phyloP scores from a whole-genome alignment of 2,329 filamentous ascomycete species.

The Fusarium dlaminii region DNA sequence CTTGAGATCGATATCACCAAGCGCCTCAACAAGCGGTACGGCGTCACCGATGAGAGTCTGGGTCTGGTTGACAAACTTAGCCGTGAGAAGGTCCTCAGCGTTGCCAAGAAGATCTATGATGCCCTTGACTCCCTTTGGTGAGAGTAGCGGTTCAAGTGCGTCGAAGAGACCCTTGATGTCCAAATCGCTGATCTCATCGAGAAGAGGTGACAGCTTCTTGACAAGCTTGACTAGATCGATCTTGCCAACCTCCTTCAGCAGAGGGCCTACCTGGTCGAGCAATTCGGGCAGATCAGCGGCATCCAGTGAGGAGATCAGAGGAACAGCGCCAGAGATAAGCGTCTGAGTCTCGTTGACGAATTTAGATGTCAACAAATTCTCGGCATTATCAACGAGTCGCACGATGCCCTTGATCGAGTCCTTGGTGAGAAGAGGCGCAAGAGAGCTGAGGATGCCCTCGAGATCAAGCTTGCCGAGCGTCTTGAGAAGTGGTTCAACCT shows the following conservation, averaged over 20 bases:
- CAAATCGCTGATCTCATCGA: conserved; percentile 44
- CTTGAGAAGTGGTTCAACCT: conserved; percentile 49
- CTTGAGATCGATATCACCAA: conserved; percentile 49
- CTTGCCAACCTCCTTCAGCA: conserved; percentile 45
- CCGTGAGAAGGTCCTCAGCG: conserved; percentile 47
- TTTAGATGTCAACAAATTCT: conserved; percentile 40
- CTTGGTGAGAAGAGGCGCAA: conserved; percentile 42
- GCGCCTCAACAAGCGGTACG: conserved; percentile 49
- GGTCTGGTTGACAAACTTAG: conserved; percentile 45
- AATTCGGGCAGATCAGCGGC: conserved; percentile 41
- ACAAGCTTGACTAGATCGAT: conserved; percentile 45
- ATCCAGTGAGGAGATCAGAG: conserved; percentile 33
- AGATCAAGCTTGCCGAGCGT: conserved; percentile 45
- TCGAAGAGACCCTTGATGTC: conserved; percentile 48
- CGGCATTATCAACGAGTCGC: conserved; percentile 44
- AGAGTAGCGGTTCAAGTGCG: conserved; percentile 48
- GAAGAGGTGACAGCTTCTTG: conserved; percentile 42
- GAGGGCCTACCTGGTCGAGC: conserved; percentile 41
- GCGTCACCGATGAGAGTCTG: conserved; percentile 48
- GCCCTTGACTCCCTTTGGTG: conserved; percentile 45
- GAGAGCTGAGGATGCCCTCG: conserved; percentile 40
- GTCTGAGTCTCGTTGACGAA: conserved; percentile 44
- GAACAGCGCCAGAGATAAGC: conserved; percentile 42
- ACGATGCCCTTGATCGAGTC: conserved; percentile 46
- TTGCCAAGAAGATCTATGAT: conserved; percentile 49